A percentile compares a stretch with the other conserved stretches of the same genome.
phyloP scores from a whole-genome alignment of 2,329 filamentous ascomycete genomes.

The Bipolaris oryzae region DNA sequence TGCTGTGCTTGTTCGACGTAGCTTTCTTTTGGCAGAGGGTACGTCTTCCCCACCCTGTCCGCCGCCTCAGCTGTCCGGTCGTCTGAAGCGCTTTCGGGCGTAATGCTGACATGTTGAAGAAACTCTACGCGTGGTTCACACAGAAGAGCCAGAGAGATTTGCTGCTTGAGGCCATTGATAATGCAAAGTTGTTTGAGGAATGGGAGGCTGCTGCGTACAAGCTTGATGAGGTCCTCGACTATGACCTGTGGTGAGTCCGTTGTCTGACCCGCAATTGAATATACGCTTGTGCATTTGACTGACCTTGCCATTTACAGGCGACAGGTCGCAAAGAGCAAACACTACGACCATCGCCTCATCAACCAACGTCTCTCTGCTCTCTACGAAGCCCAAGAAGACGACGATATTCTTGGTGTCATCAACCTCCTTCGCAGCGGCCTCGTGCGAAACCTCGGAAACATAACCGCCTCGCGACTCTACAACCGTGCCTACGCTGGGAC shows the following conservation, averaged over 20 bases:
- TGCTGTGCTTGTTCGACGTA: constrained; percentile 46
- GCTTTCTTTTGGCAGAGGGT: constrained; percentile 51
- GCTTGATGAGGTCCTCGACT: constrained; percentile 79
- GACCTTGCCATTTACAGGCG: constrained; percentile 63
- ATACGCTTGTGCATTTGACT: constrained; percentile 8
- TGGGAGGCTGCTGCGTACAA: constrained; percentile 85
- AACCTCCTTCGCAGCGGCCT: constrained; percentile 78
- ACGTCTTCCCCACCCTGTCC: constrained; percentile 20
- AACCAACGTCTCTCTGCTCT: constrained; percentile 75
- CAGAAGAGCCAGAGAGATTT: constrained; percentile 68
- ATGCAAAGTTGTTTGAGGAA: constrained; percentile 76
- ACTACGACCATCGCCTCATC: constrained; percentile 88
- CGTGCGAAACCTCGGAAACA: constrained; percentile 88
- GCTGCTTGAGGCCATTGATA: constrained; percentile 68
- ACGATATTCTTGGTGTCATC: constrained; percentile 75
- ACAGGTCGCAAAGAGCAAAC: constrained; percentile 76
- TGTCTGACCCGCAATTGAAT: not conserved
- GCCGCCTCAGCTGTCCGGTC: not conserved
- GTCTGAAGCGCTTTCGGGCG: not conserved
- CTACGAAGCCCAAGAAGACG: constrained; percentile 69
- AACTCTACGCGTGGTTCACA: constrained; percentile 69
- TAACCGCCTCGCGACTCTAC: constrained; percentile 80
- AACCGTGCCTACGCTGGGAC: constrained; percentile 86
- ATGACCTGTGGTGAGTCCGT: constrained; percentile 74
- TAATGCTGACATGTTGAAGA: constrained; percentile 57